Percentiles rank a stretch among this genome's conserved stretches.
phyloP scores from a whole-genome alignment of 805 yeast species.

The Zygosaccharomyces siamensis region DNA sequence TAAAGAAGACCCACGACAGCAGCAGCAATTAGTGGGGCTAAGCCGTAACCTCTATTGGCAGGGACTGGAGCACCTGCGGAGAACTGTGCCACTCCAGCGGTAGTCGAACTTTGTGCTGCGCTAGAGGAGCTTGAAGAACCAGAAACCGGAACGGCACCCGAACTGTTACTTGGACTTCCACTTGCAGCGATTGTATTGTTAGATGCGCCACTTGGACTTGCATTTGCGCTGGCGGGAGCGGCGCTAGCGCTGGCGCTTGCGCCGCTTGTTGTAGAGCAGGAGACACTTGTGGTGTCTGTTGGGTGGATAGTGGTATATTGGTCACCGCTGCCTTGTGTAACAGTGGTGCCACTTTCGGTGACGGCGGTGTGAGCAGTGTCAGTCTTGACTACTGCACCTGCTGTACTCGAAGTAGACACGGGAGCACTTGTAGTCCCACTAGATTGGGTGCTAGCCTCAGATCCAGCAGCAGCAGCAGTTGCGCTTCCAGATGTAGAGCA shows the following conservation, averaged over 20 bases:
- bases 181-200: background rate
- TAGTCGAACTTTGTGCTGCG: background rate
- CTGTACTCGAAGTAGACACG: background rate
- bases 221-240: slow-evolving; percentile 7
- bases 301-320: background rate
- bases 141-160: background rate
- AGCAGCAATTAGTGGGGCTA: background rate
- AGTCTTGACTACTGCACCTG: background rate
- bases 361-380: background rate
- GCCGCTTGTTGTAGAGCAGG: slow-evolving; percentile 10
- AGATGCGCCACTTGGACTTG: background rate
- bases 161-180: background rate
- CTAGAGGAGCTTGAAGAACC: background rate
- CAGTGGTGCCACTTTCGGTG: background rate
- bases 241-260: slow-evolving; percentile 8
- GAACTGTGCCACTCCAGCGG: background rate
- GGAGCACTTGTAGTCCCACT: background rate
- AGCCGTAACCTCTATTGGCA: background rate
- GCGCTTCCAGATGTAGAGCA: background rate
- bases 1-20: background rate
- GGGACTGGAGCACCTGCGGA: background rate
- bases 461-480: background rate
- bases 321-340: background rate
- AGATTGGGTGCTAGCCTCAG: background rate
- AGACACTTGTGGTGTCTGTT: slow-evolving; percentile 1